Percentiles rank a stretch among this genome's conserved stretches.
Evolutionary conservation across 2,329 filamentous ascomycete genomes (phyloP).

Genomic region (Cordyceps sp.): DNA sequence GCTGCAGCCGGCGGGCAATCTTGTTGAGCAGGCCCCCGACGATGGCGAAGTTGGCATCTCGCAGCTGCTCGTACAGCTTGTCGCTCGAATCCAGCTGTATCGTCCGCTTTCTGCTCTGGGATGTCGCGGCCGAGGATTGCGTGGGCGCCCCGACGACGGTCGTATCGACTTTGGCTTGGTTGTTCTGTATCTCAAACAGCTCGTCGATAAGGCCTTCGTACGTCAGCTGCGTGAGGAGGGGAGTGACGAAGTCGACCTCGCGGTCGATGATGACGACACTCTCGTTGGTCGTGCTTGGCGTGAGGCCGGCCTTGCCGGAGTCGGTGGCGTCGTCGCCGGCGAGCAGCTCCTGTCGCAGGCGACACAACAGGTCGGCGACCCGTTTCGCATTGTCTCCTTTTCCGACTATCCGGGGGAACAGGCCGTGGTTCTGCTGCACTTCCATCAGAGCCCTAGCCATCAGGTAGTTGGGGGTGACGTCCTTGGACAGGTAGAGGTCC

Average conservation of each 20-base stretch:
- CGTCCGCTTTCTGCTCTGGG: conserved; percentile 61
- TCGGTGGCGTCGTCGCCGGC: conserved; percentile 61
- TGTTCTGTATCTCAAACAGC: conserved; percentile 78
- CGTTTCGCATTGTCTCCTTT: conserved; percentile 90
- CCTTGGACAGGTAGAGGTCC: conserved; percentile 79
- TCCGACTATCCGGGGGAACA: conserved; percentile 87
- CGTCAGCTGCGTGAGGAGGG: conserved; percentile 82
- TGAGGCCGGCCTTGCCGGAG: conserved; percentile 46
- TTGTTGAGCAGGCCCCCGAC: conserved; percentile 82
- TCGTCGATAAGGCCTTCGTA: conserved; percentile 96
- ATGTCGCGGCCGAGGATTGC: conserved; percentile 38
- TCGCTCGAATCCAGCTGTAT: conserved; percentile 81
- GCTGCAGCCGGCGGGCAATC: conserved; percentile 70
- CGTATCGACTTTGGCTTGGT: conserved; percentile 83
- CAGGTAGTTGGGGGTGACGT: conserved; percentile 78
- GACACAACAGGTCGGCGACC: conserved; percentile 69
- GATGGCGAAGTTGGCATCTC: conserved; percentile 89
- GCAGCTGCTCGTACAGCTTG: conserved; percentile 70
- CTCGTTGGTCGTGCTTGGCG: conserved; percentile 76
- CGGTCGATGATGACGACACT: conserved; percentile 90
- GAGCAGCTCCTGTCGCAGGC: conserved; percentile 79
- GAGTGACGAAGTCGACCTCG: conserved; percentile 85
- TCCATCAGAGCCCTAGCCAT: conserved; percentile 87
- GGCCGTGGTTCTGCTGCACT: conserved; percentile 76
- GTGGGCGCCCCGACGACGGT: conserved; percentile 68